Evolutionary conservation across 805 yeast genomes (phyloP), one percentile per base, ranked within the genome.

Genomic region (Myxozyma neotropica): DNA sequence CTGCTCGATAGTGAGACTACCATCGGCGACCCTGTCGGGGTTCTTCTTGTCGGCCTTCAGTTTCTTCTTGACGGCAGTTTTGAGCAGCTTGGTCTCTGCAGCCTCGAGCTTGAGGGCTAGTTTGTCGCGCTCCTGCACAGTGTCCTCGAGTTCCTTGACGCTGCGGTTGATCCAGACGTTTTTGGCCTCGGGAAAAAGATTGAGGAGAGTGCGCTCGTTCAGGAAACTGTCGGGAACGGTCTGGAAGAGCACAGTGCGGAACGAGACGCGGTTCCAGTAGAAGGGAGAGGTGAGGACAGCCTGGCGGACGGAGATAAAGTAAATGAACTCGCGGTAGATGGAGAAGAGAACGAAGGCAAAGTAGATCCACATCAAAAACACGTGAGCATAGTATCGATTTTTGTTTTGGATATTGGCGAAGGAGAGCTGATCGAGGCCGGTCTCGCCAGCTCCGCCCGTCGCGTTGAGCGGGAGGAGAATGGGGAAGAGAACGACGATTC

Each of bases 391-490:
- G 77, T 87, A 91, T 56, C 95, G 80, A 21, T 80, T 74, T 58
- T 82, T 67, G 40, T 78, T 77, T n/a, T n/a, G 42, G 57, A 91
- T 86, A 71, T 93, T 92, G 36, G 95, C 83, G 66, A 88, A 89
- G 2, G 96, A 82, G 62, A 90, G 78, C 67, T 80, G 81, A 73
- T 93, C 90, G 50, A 93, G 77, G 1, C 97, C 97, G 0, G 70
- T 63, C 59, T 82, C 77, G 19, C 81, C 82, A 29, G 75, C 79
- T n/a, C 77, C 77, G 24, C 78, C 78, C 1, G 87, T 80, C 5
- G 90, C 93, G 70, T 92, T 91, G 49, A 93, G 79, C 0, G 98
- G 94, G n/a, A 94, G 78, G 55, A 93, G 75, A 51, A 93, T 80
- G 6, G 87, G 85, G 79, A 82, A 83, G 5, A 84, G 75, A 29